Conservation (phyloP, 768 basidiomycete genomes). For the Trametes elegans region DNA sequence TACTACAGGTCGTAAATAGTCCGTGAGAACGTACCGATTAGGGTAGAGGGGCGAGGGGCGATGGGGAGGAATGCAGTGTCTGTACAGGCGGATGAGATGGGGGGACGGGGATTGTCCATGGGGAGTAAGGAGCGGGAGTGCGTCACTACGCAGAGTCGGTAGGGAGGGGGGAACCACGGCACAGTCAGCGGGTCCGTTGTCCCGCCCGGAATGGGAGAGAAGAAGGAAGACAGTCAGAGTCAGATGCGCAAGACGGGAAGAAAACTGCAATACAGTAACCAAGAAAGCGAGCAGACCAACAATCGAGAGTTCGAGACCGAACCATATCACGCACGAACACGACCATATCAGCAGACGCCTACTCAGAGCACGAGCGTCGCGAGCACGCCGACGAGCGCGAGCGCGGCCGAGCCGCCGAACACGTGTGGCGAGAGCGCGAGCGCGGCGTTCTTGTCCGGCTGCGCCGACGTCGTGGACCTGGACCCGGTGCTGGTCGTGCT, state of each 20-base stretch:
- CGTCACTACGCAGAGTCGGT: neutral
- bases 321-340: no score
- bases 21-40: neutral
- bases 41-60: no score
- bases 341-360: constrained; percentile 9
- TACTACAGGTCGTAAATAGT: neutral
- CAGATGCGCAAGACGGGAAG: neutral
- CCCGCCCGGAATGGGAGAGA: neutral
- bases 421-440: neutral
- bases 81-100: neutral
- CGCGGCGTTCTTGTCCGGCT: constrained; percentile 2
- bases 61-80: neutral
- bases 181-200: neutral
- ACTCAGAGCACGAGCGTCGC: no score
- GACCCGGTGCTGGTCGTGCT: neutral
- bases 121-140: neutral
- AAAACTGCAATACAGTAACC: neutral
- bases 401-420: neutral
- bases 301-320: no score
- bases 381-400: constrained; percentile 1
- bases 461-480: neutral
- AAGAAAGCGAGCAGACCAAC: neutral
- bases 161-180: neutral
- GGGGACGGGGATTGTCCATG: neutral
- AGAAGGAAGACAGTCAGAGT: neutral